phyloP scores from a whole-genome alignment of 164 flowering plant genomes.

The Warburgia ugandensis region DNA sequence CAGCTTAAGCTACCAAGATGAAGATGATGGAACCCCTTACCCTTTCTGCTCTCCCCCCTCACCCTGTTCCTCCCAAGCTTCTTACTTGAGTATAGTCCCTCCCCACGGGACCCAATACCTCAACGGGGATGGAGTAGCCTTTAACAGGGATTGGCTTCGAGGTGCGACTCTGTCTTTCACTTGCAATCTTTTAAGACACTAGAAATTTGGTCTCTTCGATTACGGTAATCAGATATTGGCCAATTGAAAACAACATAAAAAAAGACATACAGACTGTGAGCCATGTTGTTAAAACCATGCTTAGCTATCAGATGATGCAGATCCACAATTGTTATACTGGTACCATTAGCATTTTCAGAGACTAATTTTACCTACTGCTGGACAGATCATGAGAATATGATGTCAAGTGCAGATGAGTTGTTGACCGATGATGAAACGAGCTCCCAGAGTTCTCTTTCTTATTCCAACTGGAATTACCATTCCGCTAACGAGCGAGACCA shows the following conservation, averaged over 20 bases:
- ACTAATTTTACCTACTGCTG: not conserved
- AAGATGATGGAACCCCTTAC: conserved; percentile 24
- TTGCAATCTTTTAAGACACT: no score
- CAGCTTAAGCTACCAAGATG: conserved; percentile 24
- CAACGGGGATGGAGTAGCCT: conserved; percentile 6
- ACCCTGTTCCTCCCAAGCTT: conserved; percentile 46
- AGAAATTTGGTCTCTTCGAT: not conserved
- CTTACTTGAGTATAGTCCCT: conserved; percentile 26
- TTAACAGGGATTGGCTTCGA: conserved; percentile 33
- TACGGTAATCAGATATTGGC: not conserved
- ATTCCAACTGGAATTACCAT: conserved; percentile 37
- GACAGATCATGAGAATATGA: not conserved
- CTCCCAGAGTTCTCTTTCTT: conserved; percentile 46
- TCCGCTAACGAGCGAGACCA: conserved; percentile 30
- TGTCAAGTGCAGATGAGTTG: conserved; percentile 29
- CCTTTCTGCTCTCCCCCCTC: conserved; percentile 43
- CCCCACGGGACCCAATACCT: conserved; percentile 8
- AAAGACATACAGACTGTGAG: not conserved
- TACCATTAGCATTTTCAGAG: not conserved
- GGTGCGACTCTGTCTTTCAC: conserved; percentile 23
- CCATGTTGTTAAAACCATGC: not conserved
- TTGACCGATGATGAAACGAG: conserved; percentile 43
- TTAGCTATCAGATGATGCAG: no score
- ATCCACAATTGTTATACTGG: no score
- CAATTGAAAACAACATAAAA: not conserved